Evolutionary conservation across 306 rosid genomes (phyloP), one percentile per base, ranked within the genome.

Genomic region (Quercus mongolica): DNA sequence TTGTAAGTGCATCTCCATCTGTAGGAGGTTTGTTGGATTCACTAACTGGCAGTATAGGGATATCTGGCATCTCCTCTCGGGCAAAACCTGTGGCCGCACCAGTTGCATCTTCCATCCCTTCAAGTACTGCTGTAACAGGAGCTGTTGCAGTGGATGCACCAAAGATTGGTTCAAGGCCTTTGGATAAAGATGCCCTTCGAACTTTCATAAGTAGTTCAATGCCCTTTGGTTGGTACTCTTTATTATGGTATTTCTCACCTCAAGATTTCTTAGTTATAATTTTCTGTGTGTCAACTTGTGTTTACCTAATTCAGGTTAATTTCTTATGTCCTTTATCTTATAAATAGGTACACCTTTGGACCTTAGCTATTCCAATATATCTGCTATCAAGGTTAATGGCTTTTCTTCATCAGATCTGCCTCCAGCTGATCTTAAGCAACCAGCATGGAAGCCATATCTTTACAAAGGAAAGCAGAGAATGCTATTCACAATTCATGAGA

Each of bases 201-300:
- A 86, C 91, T 87, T 95, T 91, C 86, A 88, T 92, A 78, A 89
- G 96, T 81, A 87, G 97, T 81, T 89, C 98, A 78, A 90, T 95
- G 97, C 98, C 99, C 83, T 95, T 95, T 93, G 99, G 99, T 95
- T 84, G 85, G 99, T 93, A 90, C 89, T 85, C 88, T 85, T 88
- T 80, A 84, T 79, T 91, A 83, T 85, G 94, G 92, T 88, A 81
- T 87, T 87, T 82, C 89, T 82, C 91, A 79, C 87, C 86, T 79
- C 81, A 64, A 64, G 68, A 62, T 76, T 78, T 86, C 38, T 58
- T 64, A 76, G 31, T 58, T 80, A 57, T 72, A 35, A 19, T 44
- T 51, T 71, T 84, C 77, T 55, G 55, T 58, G 76, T 77, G 65
- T 70, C 69, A 76, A 56, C 83, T 77, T 82, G 77, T 75, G 31